Evolutionary conservation across 768 basidiomycete species (phyloP).

Genomic region (Pleurotus platypus): DNA sequence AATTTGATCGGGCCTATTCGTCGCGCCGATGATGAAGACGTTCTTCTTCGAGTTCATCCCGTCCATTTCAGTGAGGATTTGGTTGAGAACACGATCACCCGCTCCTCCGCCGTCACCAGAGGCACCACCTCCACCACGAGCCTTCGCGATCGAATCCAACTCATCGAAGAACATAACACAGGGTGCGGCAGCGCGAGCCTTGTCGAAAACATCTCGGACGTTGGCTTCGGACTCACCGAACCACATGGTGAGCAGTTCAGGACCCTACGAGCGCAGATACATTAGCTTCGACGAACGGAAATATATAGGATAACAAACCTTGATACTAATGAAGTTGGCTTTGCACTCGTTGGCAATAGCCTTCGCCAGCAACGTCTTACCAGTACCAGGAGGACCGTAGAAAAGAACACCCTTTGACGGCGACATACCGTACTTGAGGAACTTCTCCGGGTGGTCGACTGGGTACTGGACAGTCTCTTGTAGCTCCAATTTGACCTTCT

Average conservation of each 20-base stretch:
- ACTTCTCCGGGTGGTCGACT: slow-evolving; percentile 99
- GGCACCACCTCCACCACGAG: slow-evolving; percentile 80
- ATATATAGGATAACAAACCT: slow-evolving; percentile 40
- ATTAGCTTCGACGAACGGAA: neutral
- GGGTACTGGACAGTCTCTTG: slow-evolving; percentile 99
- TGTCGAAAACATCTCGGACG: slow-evolving; percentile 99
- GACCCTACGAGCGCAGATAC: slow-evolving; percentile 53
- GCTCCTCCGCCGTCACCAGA: slow-evolving; percentile 93
- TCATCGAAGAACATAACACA: slow-evolving; percentile 99
- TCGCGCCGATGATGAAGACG: slow-evolving; percentile 97
- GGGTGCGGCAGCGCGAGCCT: slow-evolving; percentile 97
- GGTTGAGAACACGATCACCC: slow-evolving; percentile 96
- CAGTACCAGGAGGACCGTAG: slow-evolving; percentile 99
- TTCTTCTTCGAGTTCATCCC: slow-evolving; percentile 99
- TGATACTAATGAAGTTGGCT: slow-evolving; percentile 99
- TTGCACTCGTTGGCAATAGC: slow-evolving; percentile 99
- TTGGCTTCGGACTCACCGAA: slow-evolving; percentile 99
- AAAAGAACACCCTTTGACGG: slow-evolving; percentile 99
- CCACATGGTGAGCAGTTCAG: slow-evolving; percentile 99
- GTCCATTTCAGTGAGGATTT: slow-evolving; percentile 97
- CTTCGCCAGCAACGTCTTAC: slow-evolving; percentile 98
- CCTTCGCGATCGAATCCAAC: slow-evolving; percentile 97
- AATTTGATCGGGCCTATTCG: slow-evolving; percentile 95
- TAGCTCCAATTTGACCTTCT: slow-evolving; percentile 98
- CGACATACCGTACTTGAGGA: slow-evolving; percentile 99